Evolutionary conservation across 805 yeast species (phyloP).

Genomic region (Yarrowia osloensis): DNA sequence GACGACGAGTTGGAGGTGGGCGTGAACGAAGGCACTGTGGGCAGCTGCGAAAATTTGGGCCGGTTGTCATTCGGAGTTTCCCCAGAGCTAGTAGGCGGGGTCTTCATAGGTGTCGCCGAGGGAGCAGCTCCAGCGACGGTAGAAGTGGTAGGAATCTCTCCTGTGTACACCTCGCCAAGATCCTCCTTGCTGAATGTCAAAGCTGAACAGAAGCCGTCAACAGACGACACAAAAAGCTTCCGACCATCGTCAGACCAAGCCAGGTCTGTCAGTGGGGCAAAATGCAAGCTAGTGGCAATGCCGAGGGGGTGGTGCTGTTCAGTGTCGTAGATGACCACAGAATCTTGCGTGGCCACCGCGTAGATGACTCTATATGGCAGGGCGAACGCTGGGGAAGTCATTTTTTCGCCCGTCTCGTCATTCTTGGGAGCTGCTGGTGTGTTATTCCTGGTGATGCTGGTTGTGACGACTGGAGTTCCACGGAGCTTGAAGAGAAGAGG

Average conservation of each 20-base stretch:
- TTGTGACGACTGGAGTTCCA: conserved; percentile 3
- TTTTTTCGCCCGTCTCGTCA: background rate
- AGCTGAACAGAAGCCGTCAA: conserved; percentile 89
- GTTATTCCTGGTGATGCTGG: conserved; percentile 1
- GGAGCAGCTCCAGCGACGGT: conserved; percentile 4
- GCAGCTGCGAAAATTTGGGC: conserved; percentile 29
- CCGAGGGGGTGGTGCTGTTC: conserved; percentile 69
- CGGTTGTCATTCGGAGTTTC: conserved; percentile 4
- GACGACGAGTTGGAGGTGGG: conserved; percentile 5
- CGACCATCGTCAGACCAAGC: conserved; percentile 81
- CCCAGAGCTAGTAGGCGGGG: background rate
- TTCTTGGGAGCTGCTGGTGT: background rate
- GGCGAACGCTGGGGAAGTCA: conserved; percentile 47
- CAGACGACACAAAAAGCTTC: conserved; percentile 70
- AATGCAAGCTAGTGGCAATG: conserved; percentile 75
- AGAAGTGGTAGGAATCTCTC: conserved; percentile 9
- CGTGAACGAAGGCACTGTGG: conserved; percentile 13
- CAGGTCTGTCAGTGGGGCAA: conserved; percentile 83
- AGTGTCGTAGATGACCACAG: conserved; percentile 81
- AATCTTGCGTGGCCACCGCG: conserved; percentile 91
- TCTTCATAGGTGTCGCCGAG: background rate
- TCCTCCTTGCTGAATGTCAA: conserved; percentile 55
- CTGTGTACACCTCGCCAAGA: conserved; percentile 51
- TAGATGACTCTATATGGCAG: conserved; percentile 80
- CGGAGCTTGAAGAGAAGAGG: conserved; percentile 59